Evolutionary conservation across 2,329 filamentous ascomycete species (phyloP).

Genomic region (Fusarium bactridioides): DNA sequence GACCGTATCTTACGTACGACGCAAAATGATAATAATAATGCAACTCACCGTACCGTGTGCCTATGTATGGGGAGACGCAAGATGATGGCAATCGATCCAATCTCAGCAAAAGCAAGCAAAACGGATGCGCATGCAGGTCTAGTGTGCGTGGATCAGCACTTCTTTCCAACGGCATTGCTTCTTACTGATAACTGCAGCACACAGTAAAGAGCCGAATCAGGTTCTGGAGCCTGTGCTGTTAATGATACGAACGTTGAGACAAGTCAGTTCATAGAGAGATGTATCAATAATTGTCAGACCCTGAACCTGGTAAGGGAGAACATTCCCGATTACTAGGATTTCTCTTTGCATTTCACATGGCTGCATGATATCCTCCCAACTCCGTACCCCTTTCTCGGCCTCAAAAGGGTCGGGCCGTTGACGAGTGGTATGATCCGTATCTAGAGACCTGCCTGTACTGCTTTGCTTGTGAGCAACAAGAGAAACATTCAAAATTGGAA

Average conservation of each 20-base stretch:
- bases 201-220: not conserved
- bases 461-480: not conserved
- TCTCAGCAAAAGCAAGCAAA: constrained; percentile 33
- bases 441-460: not conserved
- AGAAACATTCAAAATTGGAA: not conserved
- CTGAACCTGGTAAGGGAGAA: constrained; percentile 14
- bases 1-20: constrained; percentile 27
- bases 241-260: not conserved
- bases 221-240: not conserved
- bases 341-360: constrained; percentile 1
- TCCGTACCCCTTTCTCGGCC: constrained; percentile 16
- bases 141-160: not conserved
- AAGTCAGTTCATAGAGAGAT: constrained; percentile 6
- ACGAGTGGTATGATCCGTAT: constrained; percentile 16
- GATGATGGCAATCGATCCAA: constrained; percentile 29
- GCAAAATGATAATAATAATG: constrained; percentile 16
- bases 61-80: constrained; percentile 17
- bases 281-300: not conserved
- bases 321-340: not conserved
- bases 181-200: not conserved
- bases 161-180: constrained; percentile 8
- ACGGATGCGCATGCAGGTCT: constrained; percentile 18
- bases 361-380: constrained; percentile 14
- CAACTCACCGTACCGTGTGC: constrained; percentile 17
- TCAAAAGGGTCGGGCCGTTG: constrained; percentile 33